These are phyloP conservation scores for Yarrowia sp. DNA, from an alignment of 805 yeast genomes.

Conservation along the genomic window DNA sequence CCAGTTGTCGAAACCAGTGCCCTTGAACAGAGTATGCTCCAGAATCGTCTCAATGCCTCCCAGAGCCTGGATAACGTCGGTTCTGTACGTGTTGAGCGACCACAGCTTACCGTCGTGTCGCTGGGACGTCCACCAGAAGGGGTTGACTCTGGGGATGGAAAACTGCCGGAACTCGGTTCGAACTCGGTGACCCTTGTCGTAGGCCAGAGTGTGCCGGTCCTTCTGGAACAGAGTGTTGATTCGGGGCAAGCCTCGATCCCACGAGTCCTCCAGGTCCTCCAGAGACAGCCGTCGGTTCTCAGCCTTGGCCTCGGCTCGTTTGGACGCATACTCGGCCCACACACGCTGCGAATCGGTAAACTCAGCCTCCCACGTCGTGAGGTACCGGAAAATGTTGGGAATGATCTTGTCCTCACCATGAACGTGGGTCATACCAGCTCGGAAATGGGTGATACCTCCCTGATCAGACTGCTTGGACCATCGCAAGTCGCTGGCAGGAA, in stretches of 20 bases:
- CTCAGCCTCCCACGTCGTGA: slow-evolving; percentile 97
- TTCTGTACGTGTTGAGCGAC: slow-evolving; percentile 90
- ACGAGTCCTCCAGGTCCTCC: slow-evolving; percentile 91
- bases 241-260: slow-evolving; percentile 98
- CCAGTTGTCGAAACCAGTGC: slow-evolving; percentile 98
- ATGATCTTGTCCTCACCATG: slow-evolving; percentile 75
- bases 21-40: slow-evolving; percentile 93
- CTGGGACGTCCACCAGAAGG: slow-evolving; percentile 96
- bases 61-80: slow-evolving; percentile 94
- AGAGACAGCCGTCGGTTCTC: slow-evolving; percentile 85
- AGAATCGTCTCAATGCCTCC: slow-evolving; percentile 97
- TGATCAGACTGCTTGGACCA: slow-evolving; percentile 90
- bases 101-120: slow-evolving; percentile 96
- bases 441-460: slow-evolving; percentile 90
- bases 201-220: slow-evolving; percentile 91
- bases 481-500: slow-evolving; percentile 88
- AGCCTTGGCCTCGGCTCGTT: slow-evolving; percentile 83
- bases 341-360: slow-evolving; percentile 92
- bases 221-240: slow-evolving; percentile 94
- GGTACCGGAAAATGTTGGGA: slow-evolving; percentile 92
- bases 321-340: slow-evolving; percentile 96
- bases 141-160: slow-evolving; percentile 73
- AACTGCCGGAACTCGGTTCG: slow-evolving; percentile 80
- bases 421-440: slow-evolving; percentile 82
- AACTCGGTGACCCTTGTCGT: slow-evolving; percentile 90